Evolutionary conservation across 129 eudicot species (phyloP).

Genomic region (Ambrosia artemisiifolia): DNA sequence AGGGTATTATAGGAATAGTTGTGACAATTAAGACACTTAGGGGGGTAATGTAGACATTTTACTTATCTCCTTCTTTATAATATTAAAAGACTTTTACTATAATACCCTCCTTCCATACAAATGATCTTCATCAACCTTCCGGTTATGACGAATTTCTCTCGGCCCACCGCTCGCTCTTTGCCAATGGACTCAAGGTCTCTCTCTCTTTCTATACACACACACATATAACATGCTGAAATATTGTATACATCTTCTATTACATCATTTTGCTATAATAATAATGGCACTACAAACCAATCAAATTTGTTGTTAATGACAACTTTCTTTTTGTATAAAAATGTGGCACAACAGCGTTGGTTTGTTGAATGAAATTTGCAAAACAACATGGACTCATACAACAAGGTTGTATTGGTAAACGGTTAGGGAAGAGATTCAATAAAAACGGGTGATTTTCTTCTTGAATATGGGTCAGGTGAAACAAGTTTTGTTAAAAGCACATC

Average conservation of each 20-base stretch:
- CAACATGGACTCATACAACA: not conserved
- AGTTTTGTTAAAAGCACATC: not conserved
- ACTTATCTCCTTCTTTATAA: too few species aligned
- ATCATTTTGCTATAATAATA: not conserved
- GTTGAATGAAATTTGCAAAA: not conserved
- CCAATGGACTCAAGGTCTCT: slow-evolving; percentile 48
- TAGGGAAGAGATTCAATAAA: not conserved
- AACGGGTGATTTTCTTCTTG: not conserved
- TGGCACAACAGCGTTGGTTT: not conserved
- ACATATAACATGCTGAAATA: not conserved
- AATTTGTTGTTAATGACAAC: not conserved
- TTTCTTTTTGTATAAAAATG: not conserved
- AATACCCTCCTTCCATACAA: too few species aligned
- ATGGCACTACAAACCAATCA: not conserved
- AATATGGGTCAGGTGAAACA: not conserved
- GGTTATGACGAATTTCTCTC: slow-evolving; percentile 42
- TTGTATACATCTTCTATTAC: not conserved
- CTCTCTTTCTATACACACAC: not conserved
- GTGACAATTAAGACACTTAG: too few species aligned
- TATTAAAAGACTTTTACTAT: too few species aligned
- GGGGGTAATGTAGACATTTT: too few species aligned
- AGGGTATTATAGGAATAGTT: too few species aligned
- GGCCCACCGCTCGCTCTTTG: slow-evolving; percentile 36
- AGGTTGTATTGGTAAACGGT: not conserved
- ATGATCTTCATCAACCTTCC: slow-evolving; percentile 28